A percentile compares a stretch with the other conserved stretches of the same genome.
Evolutionary conservation across 768 basidiomycete genomes (phyloP).

Genomic region (Lactarius deliciosus): DNA sequence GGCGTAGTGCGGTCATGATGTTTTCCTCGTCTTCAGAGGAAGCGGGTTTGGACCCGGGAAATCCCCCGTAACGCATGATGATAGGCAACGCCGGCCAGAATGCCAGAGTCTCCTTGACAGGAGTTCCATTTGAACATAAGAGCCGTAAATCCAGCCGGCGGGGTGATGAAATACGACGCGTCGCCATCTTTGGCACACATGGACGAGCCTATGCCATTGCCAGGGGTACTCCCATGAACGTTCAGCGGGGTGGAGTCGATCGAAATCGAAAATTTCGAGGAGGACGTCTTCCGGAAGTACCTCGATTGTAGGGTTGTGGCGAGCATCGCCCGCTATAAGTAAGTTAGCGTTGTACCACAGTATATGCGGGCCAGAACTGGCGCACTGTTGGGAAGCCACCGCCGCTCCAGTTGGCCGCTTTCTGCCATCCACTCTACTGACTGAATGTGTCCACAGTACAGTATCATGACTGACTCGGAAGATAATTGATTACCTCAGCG

Average conservation of each 20-base stretch:
- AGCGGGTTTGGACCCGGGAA: background rate
- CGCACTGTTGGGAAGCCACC: background rate
- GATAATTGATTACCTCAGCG: conserved; percentile 7
- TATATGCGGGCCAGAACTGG: background rate
- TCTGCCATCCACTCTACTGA: too few relatives aligned
- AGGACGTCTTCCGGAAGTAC: background rate
- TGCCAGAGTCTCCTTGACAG: background rate
- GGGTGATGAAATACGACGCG: background rate
- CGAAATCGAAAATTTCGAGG: background rate
- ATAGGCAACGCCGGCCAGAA: background rate
- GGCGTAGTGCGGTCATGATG: background rate
- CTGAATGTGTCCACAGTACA: too few relatives aligned
- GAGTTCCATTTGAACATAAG: conserved; percentile 1
- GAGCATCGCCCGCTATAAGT: background rate
- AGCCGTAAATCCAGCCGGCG: background rate
- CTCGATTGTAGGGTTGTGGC: background rate
- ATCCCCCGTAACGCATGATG: background rate
- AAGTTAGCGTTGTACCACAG: background rate
- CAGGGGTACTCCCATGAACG: background rate
- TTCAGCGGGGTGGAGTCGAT: background rate
- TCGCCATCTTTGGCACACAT: background rate
- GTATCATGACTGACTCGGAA: too few relatives aligned
- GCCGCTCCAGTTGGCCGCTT: background rate
- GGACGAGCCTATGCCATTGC: background rate
- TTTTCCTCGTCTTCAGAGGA: background rate